A percentile compares a stretch with the other conserved stretches of the same genome.
phyloP scores from a whole-genome alignment of 768 basidiomycete genomes.

The Fibroporia radiculosa region DNA sequence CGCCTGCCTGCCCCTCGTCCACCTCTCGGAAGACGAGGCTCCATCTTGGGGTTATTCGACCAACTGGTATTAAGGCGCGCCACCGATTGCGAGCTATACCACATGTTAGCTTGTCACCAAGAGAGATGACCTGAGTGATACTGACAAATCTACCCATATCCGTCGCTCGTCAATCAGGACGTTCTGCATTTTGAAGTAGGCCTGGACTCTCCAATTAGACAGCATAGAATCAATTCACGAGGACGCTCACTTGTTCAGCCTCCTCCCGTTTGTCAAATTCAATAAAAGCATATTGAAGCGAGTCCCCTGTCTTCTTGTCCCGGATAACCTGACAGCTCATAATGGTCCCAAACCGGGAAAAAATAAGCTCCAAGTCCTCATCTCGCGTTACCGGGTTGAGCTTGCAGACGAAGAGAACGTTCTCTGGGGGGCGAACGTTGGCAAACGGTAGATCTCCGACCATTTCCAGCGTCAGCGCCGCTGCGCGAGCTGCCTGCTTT shows the following conservation, averaged over 20 bases:
- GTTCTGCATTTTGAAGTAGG: constrained; percentile 99
- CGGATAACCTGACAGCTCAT: constrained; percentile 97
- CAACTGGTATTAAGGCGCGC: constrained; percentile 75
- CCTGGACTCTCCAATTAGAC: constrained; percentile 37
- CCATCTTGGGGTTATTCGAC: constrained; percentile 70
- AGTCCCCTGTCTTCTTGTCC: constrained; percentile 94
- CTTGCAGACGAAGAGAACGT: constrained; percentile 98
- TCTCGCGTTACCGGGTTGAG: constrained; percentile 92
- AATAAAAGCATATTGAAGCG: constrained; percentile 96
- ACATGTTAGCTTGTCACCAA: not conserved
- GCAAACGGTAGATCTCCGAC: constrained; percentile 98
- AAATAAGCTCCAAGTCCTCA: constrained; percentile 96
- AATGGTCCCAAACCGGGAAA: constrained; percentile 90
- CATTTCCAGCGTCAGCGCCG: constrained; percentile 97
- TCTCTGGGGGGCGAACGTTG: constrained; percentile 95
- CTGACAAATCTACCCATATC: constrained; percentile 98
- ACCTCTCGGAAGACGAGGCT: constrained; percentile 26
- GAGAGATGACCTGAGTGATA: constrained; percentile 14
- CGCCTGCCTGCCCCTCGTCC: constrained; percentile 22
- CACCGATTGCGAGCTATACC: constrained; percentile 82
- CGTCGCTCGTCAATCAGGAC: constrained; percentile 95
- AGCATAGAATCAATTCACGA: not conserved
- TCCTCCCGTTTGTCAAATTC: constrained; percentile 94
- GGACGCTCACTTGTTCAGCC: constrained; percentile 73
- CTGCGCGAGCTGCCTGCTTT: constrained; percentile 85